Evolutionary conservation across 768 basidiomycete genomes (phyloP).

Genomic region (Naganishia randhawae): DNA sequence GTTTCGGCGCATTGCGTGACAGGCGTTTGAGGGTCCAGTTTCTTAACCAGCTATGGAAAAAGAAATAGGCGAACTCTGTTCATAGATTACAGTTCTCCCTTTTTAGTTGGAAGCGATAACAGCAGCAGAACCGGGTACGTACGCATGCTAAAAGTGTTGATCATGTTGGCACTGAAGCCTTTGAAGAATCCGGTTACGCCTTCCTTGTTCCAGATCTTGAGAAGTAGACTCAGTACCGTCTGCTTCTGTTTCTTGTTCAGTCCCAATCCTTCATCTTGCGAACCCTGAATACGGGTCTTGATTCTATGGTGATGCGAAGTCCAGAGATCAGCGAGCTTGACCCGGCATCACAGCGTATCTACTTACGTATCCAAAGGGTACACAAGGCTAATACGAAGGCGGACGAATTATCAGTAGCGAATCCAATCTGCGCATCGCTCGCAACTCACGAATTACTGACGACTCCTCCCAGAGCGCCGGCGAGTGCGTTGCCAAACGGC

Average conservation of each 20-base stretch:
- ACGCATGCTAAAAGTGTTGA: conserved; percentile 98
- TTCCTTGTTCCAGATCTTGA: conserved; percentile 71
- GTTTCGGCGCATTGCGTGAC: conserved; percentile 28
- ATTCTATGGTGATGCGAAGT: conserved; percentile 56
- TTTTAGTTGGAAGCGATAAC: neutral
- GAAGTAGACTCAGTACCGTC: conserved; percentile 63
- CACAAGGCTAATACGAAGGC: conserved; percentile 61
- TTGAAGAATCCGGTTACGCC: conserved; percentile 79
- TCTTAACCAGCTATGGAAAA: conserved; percentile 92
- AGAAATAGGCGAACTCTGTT: conserved; percentile 97
- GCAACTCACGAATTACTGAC: conserved; percentile 30
- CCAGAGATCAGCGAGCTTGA: neutral
- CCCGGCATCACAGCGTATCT: neutral
- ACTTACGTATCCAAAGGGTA: conserved; percentile 93
- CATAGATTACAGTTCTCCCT: neutral
- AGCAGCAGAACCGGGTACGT: conserved; percentile 48
- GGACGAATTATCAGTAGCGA: neutral
- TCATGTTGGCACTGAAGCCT: conserved; percentile 93
- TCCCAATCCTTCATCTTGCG: conserved; percentile 54
- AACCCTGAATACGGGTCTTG: conserved; percentile 90
- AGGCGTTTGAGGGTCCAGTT: conserved; percentile 57
- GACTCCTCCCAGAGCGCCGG: conserved; percentile 30
- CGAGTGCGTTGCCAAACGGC: conserved; percentile 30
- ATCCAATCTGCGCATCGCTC: no score
- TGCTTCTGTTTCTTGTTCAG: conserved; percentile 47